Conservation (phyloP, 1,284 basidiomycete species). For the Ceratobasidium sp. region DNA sequence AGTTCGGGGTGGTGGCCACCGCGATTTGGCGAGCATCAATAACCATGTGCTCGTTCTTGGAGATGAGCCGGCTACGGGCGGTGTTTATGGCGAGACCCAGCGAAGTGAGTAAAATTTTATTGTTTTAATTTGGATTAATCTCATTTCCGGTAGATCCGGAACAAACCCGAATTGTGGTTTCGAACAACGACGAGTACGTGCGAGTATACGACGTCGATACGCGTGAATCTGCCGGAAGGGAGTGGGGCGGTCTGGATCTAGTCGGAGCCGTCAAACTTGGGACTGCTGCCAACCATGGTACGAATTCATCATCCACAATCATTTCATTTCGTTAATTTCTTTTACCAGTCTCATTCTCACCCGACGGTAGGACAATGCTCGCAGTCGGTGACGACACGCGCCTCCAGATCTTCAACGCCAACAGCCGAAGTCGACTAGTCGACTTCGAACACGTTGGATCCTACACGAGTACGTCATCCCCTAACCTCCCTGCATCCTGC, state of each 20-base stretch:
- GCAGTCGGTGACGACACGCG: slow-evolving; percentile 83
- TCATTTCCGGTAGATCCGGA: slow-evolving; percentile 85
- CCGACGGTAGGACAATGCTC: slow-evolving; percentile 84
- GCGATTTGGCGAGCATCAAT: slow-evolving; percentile 31
- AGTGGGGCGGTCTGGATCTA: slow-evolving; percentile 61
- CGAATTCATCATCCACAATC: slow-evolving; percentile 58
- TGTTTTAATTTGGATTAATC: slow-evolving; percentile 4
- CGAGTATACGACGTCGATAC: slow-evolving; percentile 78
- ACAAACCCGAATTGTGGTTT: slow-evolving; percentile 83
- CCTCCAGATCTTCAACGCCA: slow-evolving; percentile 37
- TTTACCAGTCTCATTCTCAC: slow-evolving; percentile 81
- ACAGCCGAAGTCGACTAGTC: slow-evolving; percentile 42
- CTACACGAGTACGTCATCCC: slow-evolving; percentile 67
- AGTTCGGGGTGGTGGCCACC: slow-evolving; percentile 6
- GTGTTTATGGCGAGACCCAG: slow-evolving; percentile 24
- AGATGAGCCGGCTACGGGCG: slow-evolving; percentile 17
- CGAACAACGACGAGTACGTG: slow-evolving; percentile 86
- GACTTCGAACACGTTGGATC: slow-evolving; percentile 47
- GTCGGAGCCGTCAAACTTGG: slow-evolving; percentile 66
- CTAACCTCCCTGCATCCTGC: slow-evolving; percentile 53
- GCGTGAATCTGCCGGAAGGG: slow-evolving; percentile 57
- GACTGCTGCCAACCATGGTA: slow-evolving; percentile 79
- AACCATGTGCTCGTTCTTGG: slow-evolving; percentile 43
- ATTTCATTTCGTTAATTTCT: slow-evolving; percentile 48
- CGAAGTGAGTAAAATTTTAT: neutral